These are phyloP conservation scores for Macrolepiota dolichaula DNA, from an alignment of 768 basidiomycete genomes.

Conservation along the genomic window DNA sequence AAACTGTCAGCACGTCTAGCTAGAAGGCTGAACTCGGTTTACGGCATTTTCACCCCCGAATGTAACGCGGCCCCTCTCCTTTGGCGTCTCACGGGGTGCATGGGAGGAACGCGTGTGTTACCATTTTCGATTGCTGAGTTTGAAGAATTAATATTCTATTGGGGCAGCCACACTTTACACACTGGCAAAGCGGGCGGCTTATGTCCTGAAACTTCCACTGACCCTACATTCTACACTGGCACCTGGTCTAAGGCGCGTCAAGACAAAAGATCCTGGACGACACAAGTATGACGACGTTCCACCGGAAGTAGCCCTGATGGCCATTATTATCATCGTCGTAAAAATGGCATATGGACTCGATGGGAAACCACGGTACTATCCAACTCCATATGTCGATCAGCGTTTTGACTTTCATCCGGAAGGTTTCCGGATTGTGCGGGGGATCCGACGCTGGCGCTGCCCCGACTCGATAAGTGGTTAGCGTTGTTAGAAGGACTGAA, in stretches of 20 bases:
- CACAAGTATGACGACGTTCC: constrained; percentile 64
- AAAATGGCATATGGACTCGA: constrained; percentile 89
- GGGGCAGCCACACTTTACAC: constrained; percentile 59
- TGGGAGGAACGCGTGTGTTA: constrained; percentile 75
- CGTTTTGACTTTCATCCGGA: constrained; percentile 14
- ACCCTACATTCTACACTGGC: constrained; percentile 56
- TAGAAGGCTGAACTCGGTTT: constrained; percentile 45
- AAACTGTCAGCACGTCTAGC: constrained; percentile 60
- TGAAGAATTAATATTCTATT: neutral
- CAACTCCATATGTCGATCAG: constrained; percentile 8
- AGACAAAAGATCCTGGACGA: constrained; percentile 34
- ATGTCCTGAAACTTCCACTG: constrained; percentile 54
- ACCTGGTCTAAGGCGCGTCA: constrained; percentile 32
- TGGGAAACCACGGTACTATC: constrained; percentile 50
- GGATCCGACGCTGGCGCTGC: constrained; percentile 64
- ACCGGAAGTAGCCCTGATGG: constrained; percentile 62
- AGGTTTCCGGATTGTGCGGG: constrained; percentile 41
- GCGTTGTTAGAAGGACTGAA: constrained; percentile 33
- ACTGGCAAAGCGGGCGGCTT: constrained; percentile 57
- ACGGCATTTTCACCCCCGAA: constrained; percentile 67
- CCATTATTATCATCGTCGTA: constrained; percentile 62
- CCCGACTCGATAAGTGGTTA: constrained; percentile 47
- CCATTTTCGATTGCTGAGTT: neutral
- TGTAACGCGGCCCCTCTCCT: constrained; percentile 72
- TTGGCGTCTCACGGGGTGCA: constrained; percentile 67